Evolutionary conservation across 495 filamentous ascomycete species (phyloP).

Genomic region (Gamarada debralockiae): DNA sequence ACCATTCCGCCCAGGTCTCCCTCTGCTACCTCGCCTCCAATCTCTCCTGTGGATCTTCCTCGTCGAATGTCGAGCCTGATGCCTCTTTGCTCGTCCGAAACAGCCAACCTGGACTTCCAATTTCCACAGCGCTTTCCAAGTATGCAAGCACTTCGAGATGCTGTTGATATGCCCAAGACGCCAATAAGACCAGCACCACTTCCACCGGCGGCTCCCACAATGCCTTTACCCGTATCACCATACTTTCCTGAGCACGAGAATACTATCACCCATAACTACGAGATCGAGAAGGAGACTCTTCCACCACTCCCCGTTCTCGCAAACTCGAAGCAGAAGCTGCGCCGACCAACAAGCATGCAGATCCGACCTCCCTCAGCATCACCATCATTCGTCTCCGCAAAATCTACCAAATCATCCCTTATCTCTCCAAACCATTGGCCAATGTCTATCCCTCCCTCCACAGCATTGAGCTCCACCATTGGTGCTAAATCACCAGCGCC

Average conservation of each 20-base stretch:
- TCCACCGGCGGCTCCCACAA: not conserved
- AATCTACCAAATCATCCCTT: not conserved
- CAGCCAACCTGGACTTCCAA: slow-evolving; percentile 10
- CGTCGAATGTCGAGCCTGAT: slow-evolving; percentile 11
- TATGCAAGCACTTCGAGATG: slow-evolving; percentile 8
- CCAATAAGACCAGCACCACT: slow-evolving; percentile 6
- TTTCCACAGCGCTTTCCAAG: slow-evolving; percentile 15
- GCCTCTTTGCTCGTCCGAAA: not conserved
- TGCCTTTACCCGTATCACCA: not conserved
- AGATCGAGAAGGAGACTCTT: not conserved
- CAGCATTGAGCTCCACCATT: not conserved
- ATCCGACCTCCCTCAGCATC: not conserved
- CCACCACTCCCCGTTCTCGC: slow-evolving; percentile 7
- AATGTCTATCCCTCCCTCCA: slow-evolving; percentile 9
- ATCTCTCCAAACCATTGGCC: not conserved
- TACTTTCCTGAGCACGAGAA: not conserved
- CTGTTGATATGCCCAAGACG: not conserved
- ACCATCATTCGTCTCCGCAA: not conserved
- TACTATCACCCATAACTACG: not conserved
- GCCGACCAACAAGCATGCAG: slow-evolving; percentile 19
- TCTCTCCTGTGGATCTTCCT: not conserved
- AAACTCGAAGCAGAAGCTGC: slow-evolving; percentile 13
- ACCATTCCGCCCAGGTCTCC: slow-evolving; percentile 1
- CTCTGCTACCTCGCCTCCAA: not conserved
- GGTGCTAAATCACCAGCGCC: not conserved